A percentile compares a stretch with the other conserved stretches of the same genome.
These are phyloP conservation scores for Ophiognomonia clavigignenti-juglandacearum DNA, from an alignment of 2,329 filamentous ascomycete species.

Conservation along the genomic window DNA sequence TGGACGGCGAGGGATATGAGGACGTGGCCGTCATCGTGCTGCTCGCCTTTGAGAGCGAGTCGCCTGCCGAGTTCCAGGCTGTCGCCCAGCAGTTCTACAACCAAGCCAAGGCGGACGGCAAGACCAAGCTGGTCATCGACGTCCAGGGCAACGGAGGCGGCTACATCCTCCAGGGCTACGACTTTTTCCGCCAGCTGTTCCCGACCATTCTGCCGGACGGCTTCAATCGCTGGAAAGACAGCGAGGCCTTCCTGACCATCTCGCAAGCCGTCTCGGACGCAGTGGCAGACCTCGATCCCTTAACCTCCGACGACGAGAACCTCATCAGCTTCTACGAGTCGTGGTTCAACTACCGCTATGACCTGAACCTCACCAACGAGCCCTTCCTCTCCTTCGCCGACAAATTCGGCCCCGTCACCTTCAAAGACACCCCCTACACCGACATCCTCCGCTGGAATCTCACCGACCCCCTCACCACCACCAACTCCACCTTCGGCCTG, in stretches of 20 bases:
- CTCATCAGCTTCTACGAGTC: conserved; percentile 40
- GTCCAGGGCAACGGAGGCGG: conserved; percentile 55
- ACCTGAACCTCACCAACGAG: conserved; percentile 41
- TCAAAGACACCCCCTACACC: conserved; percentile 50
- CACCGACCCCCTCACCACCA: conserved; percentile 34
- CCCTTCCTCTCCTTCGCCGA: conserved; percentile 45
- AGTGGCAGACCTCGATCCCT: conserved; percentile 38
- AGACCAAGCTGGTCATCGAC: conserved; percentile 57
- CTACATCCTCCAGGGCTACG: conserved; percentile 54
- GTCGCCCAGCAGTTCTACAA: conserved; percentile 30
- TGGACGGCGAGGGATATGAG: conserved; percentile 24
- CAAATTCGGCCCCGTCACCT: conserved; percentile 36
- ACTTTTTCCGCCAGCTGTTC: conserved; percentile 56
- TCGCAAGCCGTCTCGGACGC: conserved; percentile 39
- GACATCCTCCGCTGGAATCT: conserved; percentile 47
- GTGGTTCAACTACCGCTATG: conserved; percentile 46
- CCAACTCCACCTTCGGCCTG: conserved; percentile 35
- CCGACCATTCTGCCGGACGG: conserved; percentile 35
- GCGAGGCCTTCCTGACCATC: conserved; percentile 37
- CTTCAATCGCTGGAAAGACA: conserved; percentile 40
- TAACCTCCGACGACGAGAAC: conserved; percentile 31
- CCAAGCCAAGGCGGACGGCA: conserved; percentile 38
- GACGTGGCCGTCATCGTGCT: conserved; percentile 29
- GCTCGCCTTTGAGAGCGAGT: conserved; percentile 22
- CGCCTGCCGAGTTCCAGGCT: conserved; percentile 29